A percentile compares a stretch with the other conserved stretches of the same genome.
These are phyloP conservation scores for Scheffersomyces quercinus DNA, from an alignment of 1,139 yeast species.

Conservation along the genomic window DNA sequence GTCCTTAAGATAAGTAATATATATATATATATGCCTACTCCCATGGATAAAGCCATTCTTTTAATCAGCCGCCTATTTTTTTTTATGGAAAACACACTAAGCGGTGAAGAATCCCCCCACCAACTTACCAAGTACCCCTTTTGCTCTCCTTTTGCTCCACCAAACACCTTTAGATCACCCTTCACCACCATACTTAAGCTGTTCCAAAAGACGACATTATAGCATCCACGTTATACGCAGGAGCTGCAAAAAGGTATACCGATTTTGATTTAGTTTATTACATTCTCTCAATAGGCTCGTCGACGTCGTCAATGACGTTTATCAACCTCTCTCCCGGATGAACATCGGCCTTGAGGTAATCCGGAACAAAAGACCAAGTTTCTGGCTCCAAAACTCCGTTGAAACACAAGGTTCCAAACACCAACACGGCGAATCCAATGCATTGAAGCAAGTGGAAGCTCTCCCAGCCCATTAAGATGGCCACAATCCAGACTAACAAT, in stretches of 20 bases:
- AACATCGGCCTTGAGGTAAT: slow-evolving; percentile 30
- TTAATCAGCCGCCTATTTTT: no score
- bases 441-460: slow-evolving; percentile 60
- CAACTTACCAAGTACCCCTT: no score
- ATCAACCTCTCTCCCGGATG: slow-evolving; percentile 20
- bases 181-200: no score
- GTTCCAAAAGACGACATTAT: no score
- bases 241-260: no score
- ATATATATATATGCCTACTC: no score
- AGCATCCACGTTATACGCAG: neutral
- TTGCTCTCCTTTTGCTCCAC: no score
- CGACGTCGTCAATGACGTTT: slow-evolving; percentile 32
- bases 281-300: slow-evolving; percentile 7
- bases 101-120: no score
- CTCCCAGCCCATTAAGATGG: slow-evolving; percentile 80
- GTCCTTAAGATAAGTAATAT: no score
- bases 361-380: slow-evolving; percentile 47
- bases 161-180: no score
- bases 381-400: slow-evolving; percentile 64
- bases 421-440: slow-evolving; percentile 63
- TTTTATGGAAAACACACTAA: no score
- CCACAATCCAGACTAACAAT: slow-evolving; percentile 73
- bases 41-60: no score
- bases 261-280: neutral
- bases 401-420: slow-evolving; percentile 73